Conservation (phyloP, 2,329 filamentous ascomycete species). For the Ascochyta fabae region DNA sequence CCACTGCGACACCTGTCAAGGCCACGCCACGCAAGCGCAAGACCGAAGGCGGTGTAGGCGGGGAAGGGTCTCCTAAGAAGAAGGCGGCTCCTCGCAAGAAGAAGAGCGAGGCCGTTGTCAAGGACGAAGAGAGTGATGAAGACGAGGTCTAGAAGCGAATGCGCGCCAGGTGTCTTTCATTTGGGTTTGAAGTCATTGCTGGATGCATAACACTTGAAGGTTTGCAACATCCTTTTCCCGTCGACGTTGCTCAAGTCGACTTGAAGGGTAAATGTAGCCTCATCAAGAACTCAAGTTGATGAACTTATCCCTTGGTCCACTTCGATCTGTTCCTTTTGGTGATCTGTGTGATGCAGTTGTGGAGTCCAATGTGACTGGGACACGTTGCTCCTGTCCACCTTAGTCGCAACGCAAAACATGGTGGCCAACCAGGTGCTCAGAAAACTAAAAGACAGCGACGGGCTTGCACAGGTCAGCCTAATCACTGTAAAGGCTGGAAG, state of each 20-base stretch:
- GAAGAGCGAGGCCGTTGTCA: conserved; percentile 7
- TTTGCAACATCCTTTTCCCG: too few species aligned
- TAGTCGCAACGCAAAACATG: conserved; percentile 6
- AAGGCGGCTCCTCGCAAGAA: conserved; percentile 23
- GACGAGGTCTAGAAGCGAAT: not conserved
- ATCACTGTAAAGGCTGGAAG: too few species aligned
- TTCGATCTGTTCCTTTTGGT: not conserved
- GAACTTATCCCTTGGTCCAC: too few species aligned
- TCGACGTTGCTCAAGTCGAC: not conserved
- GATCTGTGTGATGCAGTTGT: not conserved
- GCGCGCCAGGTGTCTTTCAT: not conserved
- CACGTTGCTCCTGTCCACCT: conserved; percentile 5
- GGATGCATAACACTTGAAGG: not conserved
- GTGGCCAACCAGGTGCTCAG: conserved; percentile 19
- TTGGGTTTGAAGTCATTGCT: not conserved
- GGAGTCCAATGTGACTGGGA: not conserved
- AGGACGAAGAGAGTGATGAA: conserved; percentile 13
- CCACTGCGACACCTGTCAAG: conserved; percentile 3
- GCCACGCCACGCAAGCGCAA: conserved; percentile 25
- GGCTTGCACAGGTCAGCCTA: not conserved
- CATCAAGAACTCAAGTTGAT: too few species aligned
- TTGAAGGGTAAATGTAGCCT: too few species aligned
- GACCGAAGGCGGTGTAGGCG: conserved; percentile 2
- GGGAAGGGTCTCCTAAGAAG: conserved; percentile 21
- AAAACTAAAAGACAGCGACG: not conserved